Conservation (phyloP, 2,329 filamentous ascomycete species). For the Phyllosticta citrichinensis region DNA sequence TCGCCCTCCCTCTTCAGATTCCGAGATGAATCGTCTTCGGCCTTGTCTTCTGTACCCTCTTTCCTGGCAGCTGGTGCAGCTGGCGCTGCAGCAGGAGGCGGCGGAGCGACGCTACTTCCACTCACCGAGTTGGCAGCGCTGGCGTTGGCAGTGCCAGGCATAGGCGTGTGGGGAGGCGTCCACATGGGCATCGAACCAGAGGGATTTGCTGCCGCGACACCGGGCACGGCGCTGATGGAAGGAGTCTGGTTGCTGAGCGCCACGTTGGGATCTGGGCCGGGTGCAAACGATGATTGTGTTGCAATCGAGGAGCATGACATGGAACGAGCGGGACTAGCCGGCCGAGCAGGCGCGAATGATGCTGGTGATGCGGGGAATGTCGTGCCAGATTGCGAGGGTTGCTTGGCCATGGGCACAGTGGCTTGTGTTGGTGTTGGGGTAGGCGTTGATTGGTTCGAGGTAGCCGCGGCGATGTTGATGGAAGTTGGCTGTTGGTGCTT, state of each 20-base stretch:
- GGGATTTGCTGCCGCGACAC: slow-evolving; percentile 61
- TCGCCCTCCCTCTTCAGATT: slow-evolving; percentile 18
- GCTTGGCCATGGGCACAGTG: slow-evolving; percentile 48
- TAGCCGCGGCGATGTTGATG: slow-evolving; percentile 31
- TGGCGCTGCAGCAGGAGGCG: slow-evolving; percentile 11
- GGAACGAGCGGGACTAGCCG: slow-evolving; percentile 72
- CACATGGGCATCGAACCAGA: slow-evolving; percentile 56
- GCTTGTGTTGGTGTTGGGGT: slow-evolving; percentile 59
- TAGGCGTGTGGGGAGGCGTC: slow-evolving; percentile 83
- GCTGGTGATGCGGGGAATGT: slow-evolving; percentile 49
- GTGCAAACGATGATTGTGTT: slow-evolving; percentile 48
- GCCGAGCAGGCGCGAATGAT: slow-evolving; percentile 44
- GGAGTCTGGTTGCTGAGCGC: slow-evolving; percentile 70
- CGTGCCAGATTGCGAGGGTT: slow-evolving; percentile 33
- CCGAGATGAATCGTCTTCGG: slow-evolving; percentile 8
- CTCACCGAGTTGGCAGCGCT: slow-evolving; percentile 46
- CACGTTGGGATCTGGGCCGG: slow-evolving; percentile 23
- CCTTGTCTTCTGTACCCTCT: slow-evolving; percentile 18
- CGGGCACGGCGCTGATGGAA: slow-evolving; percentile 65
- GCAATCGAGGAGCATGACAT: slow-evolving; percentile 75
- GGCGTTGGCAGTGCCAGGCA: slow-evolving; percentile 24
- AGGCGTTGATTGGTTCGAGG: slow-evolving; percentile 56
- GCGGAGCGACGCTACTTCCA: slow-evolving; percentile 35
- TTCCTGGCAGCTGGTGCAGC: slow-evolving; percentile 14
- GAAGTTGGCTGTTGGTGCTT: slow-evolving; percentile 26